Conservation (phyloP, 1,284 basidiomycete species). For the Boletellus deceptivus region DNA sequence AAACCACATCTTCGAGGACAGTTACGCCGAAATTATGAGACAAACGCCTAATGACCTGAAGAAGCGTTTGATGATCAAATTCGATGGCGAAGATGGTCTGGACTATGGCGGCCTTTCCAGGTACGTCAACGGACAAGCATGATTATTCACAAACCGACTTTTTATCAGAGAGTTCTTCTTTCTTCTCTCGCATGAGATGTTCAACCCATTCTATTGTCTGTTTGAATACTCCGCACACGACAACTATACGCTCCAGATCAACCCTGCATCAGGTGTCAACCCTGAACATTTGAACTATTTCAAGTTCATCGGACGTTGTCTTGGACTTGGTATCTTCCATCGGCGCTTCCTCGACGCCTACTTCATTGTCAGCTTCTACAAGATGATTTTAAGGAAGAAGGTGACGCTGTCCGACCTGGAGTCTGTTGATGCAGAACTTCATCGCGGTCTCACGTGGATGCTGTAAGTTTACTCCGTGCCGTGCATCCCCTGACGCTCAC, state of each 20-base stretch:
- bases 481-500: constrained; percentile 14
- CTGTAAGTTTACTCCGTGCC: constrained; percentile 46
- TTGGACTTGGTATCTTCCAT: constrained; percentile 94
- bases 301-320: constrained; percentile 92
- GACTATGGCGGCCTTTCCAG: constrained; percentile 94
- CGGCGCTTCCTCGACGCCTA: constrained; percentile 94
- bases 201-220: constrained; percentile 93
- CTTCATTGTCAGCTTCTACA: constrained; percentile 97
- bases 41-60: constrained; percentile 92
- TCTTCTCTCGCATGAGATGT: constrained; percentile 94
- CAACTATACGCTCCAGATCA: constrained; percentile 95
- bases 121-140: constrained; percentile 39
- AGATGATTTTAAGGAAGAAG: constrained; percentile 95
- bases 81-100: constrained; percentile 93
- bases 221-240: constrained; percentile 98
- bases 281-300: constrained; percentile 97
- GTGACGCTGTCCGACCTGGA: constrained; percentile 83
- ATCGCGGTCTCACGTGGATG: constrained; percentile 94
- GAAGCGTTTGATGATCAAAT: constrained; percentile 97
- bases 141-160: constrained; percentile 14
- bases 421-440: constrained; percentile 84
- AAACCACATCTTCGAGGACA: constrained; percentile 94
- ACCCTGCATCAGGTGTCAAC: constrained; percentile 92
- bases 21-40: constrained; percentile 95
- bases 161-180: constrained; percentile 72